These are phyloP conservation scores for Pseudogymnoascus sp. DNA, from an alignment of 2,329 filamentous ascomycete genomes.

Conservation along the genomic window DNA sequence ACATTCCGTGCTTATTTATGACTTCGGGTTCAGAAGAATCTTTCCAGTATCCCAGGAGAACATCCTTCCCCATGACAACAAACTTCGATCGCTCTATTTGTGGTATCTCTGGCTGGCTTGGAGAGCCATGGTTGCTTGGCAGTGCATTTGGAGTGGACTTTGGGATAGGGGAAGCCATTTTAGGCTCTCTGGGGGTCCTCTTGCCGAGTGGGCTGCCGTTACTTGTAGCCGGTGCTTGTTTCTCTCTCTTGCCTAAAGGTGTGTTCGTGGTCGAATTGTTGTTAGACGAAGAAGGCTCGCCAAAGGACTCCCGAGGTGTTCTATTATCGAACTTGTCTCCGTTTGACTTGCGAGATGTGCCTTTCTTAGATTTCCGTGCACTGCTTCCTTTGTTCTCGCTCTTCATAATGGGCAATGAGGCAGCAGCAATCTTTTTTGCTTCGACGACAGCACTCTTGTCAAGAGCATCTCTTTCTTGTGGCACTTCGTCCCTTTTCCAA, in stretches of 20 bases:
- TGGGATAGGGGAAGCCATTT: neutral
- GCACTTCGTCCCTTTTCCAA: constrained; percentile 22
- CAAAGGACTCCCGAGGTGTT: neutral
- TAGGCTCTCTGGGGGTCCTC: constrained; percentile 22
- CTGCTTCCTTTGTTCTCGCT: neutral
- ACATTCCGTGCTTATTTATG: constrained; percentile 51
- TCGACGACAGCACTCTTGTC: constrained; percentile 19
- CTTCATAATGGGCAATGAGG: constrained; percentile 13
- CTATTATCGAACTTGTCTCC: neutral
- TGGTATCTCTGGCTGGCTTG: neutral
- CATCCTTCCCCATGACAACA: constrained; percentile 18
- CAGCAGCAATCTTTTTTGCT: constrained; percentile 20
- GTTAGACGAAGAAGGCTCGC: neutral
- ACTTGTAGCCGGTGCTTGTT: neutral
- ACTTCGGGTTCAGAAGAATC: constrained; percentile 40
- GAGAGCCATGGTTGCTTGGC: neutral
- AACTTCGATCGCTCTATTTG: neutral
- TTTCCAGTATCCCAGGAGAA: constrained; percentile 50
- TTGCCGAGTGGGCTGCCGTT: constrained; percentile 7
- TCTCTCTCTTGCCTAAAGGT: neutral
- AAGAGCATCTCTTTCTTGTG: constrained; percentile 18
- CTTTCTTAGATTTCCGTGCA: neutral
- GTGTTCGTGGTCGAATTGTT: neutral
- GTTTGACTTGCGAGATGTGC: neutral
- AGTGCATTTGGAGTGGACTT: neutral